Evolutionary conservation across 2,329 filamentous ascomycete genomes (phyloP), one percentile per base, ranked within the genome.

Genomic region (Aschersonia sp.): DNA sequence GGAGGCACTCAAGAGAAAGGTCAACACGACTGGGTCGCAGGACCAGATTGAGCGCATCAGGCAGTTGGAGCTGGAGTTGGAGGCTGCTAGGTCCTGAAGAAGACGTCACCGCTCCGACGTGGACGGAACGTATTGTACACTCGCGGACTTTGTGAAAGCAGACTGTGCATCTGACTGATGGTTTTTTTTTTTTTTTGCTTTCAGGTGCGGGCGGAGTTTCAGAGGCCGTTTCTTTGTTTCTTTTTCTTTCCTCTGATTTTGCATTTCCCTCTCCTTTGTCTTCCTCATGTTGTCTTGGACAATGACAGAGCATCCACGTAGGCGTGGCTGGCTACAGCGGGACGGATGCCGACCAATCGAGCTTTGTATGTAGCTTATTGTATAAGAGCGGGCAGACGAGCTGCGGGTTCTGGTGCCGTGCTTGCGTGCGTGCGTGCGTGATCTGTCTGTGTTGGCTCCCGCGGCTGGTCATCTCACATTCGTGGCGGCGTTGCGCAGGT

Each of bases 1-100:
- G 11, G 87, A 92, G 60, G 75, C 76, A 12, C 72, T 96, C 56
- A 94, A 94, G 76, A 79, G 79, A 65, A 84, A 80, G 63, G 73
- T 89, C 50, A 77, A 76, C 39, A 56, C 51, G 32, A 32, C 62
- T 1, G 62, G 64, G 22, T 69, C 71, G 11, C 71, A 75, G 56
- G 79, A 81, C 58, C 79, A 83, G 70, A 81, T 72, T 61, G 79
- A 83, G 65, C 70, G 79, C 45, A 83, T 83, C 58, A 68, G 79
- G 53, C 78, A 82, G 62, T 61, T 84, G 50, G 80, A 84, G 66
- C 67, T 83, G 46, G 80, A 83, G 63, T 66, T 84, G 39, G 80
- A 84, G 60, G 75, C 76, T 60, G 71, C 76, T 29, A 69, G 76
- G 55, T 82, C 79, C 53, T 81, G 42, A 43, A 42, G 22, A 42